These are phyloP conservation scores for Pholiota conissans DNA, from an alignment of 768 basidiomycete species.

Conservation along the genomic window DNA sequence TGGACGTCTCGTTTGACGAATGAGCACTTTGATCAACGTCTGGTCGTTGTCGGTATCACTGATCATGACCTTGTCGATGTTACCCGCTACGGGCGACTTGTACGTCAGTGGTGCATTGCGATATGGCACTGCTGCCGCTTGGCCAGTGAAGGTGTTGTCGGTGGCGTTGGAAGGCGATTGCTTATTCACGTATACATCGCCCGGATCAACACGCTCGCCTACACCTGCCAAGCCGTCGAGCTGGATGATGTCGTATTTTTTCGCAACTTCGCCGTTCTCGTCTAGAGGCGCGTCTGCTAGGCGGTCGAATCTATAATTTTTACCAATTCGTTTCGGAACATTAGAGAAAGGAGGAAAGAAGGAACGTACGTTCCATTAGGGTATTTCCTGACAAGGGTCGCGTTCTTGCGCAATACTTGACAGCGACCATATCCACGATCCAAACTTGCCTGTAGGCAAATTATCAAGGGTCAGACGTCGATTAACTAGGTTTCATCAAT, in stretches of 20 bases:
- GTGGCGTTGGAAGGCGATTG: conserved; percentile 95
- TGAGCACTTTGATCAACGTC: conserved; percentile 94
- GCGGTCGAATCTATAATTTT: conserved; percentile 84
- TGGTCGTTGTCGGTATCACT: conserved; percentile 97
- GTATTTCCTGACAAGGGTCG: conserved; percentile 92
- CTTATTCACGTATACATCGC: conserved; percentile 95
- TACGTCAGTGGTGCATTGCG: conserved; percentile 92
- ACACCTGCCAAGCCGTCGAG: conserved; percentile 92
- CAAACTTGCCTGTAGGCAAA: conserved; percentile 70
- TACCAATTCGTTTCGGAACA: no score
- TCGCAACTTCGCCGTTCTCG: conserved; percentile 75
- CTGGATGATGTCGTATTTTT: conserved; percentile 91
- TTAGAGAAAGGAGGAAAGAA: not conserved
- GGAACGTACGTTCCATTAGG: conserved; percentile 90
- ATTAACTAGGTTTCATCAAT: not conserved
- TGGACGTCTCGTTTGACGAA: conserved; percentile 94
- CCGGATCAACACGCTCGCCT: conserved; percentile 90
- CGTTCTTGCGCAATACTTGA: conserved; percentile 95
- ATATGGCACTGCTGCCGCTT: conserved; percentile 82
- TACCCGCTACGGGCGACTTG: conserved; percentile 90
- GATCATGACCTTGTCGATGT: conserved; percentile 97
- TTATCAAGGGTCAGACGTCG: not conserved
- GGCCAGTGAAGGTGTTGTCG: conserved; percentile 85
- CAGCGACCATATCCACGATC: conserved; percentile 98
- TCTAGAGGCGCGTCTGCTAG: conserved; percentile 89